Percentiles rank a stretch among this genome's conserved stretches.
phyloP scores from a whole-genome alignment of 2,329 filamentous ascomycete genomes.

The Orbilia oligospora region DNA sequence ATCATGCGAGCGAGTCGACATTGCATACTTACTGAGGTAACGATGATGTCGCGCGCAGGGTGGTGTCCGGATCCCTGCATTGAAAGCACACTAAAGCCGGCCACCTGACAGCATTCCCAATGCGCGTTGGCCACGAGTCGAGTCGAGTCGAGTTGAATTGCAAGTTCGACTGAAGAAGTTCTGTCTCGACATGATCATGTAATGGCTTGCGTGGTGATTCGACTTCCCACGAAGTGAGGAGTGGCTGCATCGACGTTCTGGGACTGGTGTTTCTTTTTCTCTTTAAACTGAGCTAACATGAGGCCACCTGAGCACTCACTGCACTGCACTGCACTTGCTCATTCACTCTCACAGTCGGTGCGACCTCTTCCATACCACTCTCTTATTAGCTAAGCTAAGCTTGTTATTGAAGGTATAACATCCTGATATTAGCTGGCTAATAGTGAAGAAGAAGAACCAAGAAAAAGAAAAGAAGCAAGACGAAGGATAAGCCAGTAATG shows the following conservation, averaged over 20 bases:
- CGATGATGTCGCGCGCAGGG: slow-evolving; percentile 42
- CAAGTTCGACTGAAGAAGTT: neutral
- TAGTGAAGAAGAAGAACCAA: neutral
- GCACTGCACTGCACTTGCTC: neutral
- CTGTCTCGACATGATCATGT: slow-evolving; percentile 5
- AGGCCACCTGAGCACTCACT: slow-evolving; percentile 23
- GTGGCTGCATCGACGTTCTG: neutral
- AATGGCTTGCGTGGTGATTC: slow-evolving; percentile 5
- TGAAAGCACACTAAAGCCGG: slow-evolving; percentile 37
- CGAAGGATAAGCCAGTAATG: neutral
- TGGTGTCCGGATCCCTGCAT: slow-evolving; percentile 47
- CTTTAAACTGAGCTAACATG: neutral
- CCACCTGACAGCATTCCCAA: slow-evolving; percentile 56
- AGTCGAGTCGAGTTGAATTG: too few relatives aligned
- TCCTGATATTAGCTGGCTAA: neutral
- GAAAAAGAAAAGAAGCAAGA: too few relatives aligned
- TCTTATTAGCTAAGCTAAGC: neutral
- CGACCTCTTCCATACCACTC: neutral
- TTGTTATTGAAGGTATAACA: neutral
- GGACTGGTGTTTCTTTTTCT: slow-evolving; percentile 12
- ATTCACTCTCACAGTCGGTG: neutral
- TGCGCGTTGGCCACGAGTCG: slow-evolving; percentile 49
- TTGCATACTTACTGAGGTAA: slow-evolving; percentile 21
- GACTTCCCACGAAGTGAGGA: neutral
- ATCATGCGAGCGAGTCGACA: slow-evolving; percentile 4